Evolutionary conservation across 2,329 filamentous ascomycete genomes (phyloP).

Genomic region (Colletotrichum zoysiae): DNA sequence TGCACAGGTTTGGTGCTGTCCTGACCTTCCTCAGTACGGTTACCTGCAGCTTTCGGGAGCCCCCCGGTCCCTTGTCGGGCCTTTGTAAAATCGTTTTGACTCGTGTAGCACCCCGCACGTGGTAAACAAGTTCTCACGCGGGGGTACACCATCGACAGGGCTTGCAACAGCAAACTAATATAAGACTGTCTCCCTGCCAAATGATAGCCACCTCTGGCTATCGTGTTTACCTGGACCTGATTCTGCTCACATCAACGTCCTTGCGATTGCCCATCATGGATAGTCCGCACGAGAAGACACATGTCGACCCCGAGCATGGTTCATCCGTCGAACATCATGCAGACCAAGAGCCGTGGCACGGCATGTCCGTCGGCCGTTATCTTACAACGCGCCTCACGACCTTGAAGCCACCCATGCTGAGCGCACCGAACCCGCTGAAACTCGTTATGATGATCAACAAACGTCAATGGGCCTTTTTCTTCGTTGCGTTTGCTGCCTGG

Average conservation of each 20-base stretch:
- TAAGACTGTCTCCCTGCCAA: constrained; percentile 15
- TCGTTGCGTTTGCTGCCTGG: constrained; percentile 68
- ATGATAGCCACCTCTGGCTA: too few relatives aligned
- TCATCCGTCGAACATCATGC: constrained; percentile 16
- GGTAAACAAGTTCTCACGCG: constrained; percentile 10
- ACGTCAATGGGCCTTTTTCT: constrained; percentile 68
- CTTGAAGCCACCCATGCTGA: constrained; percentile 69
- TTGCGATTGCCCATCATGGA: constrained; percentile 16
- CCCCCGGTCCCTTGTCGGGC: constrained; percentile 1
- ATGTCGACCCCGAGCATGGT: constrained; percentile 7
- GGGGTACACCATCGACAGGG: background rate
- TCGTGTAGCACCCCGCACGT: constrained; percentile 28
- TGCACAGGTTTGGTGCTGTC: constrained; percentile 10
- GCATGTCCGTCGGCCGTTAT: constrained; percentile 64
- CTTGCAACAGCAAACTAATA: background rate
- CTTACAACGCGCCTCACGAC: constrained; percentile 64
- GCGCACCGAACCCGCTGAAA: constrained; percentile 65
- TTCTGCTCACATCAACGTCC: background rate
- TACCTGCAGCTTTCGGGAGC: background rate
- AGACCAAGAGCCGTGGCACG: constrained; percentile 59
- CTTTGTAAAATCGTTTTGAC: constrained; percentile 22
- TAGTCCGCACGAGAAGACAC: constrained; percentile 19
- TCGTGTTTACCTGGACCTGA: background rate
- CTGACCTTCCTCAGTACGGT: constrained; percentile 1
- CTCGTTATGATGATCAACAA: constrained; percentile 62